Evolutionary conservation across 1,139 yeast genomes (phyloP).

Genomic region (Zygosaccharomyces sapae): DNA sequence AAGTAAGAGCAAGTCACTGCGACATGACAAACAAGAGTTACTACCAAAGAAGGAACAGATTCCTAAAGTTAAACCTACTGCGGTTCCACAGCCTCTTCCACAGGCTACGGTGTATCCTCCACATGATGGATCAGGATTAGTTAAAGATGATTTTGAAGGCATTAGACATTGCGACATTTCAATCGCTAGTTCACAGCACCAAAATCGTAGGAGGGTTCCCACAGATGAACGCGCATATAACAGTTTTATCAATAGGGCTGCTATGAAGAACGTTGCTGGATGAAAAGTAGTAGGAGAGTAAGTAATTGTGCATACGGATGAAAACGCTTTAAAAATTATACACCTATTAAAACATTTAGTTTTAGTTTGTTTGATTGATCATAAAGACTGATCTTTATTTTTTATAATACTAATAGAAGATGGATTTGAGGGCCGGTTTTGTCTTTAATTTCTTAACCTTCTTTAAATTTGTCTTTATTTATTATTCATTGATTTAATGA

Average conservation of each 20-base stretch:
- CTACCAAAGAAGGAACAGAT: background rate
- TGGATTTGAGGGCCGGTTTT: conserved; percentile 12
- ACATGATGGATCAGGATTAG: conserved; percentile 7
- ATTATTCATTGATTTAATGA: conserved; percentile 42
- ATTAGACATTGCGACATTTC: conserved; percentile 28
- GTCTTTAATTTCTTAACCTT: background rate
- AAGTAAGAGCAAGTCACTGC: background rate
- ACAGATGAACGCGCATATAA: conserved; percentile 11
- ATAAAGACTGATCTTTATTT: background rate
- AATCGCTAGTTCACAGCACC: conserved; percentile 19
- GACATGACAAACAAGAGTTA: background rate
- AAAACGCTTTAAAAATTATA: conserved; percentile 25
- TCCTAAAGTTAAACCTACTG: conserved; percentile 3
- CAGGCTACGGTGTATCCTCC: background rate
- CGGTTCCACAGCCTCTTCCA: background rate
- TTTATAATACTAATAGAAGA: conserved; percentile 17
- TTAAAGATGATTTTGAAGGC: conserved; percentile 19
- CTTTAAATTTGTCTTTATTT: background rate
- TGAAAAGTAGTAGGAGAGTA: background rate
- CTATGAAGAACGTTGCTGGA: conserved; percentile 4
- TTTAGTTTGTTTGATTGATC: background rate
- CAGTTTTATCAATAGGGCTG: conserved; percentile 14
- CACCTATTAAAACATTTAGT: conserved; percentile 25
- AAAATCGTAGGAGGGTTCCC: conserved; percentile 2
- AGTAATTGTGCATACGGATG: conserved; percentile 13